These are phyloP conservation scores for Podaxis rugospora DNA, from an alignment of 768 basidiomycete genomes.

Conservation along the genomic window DNA sequence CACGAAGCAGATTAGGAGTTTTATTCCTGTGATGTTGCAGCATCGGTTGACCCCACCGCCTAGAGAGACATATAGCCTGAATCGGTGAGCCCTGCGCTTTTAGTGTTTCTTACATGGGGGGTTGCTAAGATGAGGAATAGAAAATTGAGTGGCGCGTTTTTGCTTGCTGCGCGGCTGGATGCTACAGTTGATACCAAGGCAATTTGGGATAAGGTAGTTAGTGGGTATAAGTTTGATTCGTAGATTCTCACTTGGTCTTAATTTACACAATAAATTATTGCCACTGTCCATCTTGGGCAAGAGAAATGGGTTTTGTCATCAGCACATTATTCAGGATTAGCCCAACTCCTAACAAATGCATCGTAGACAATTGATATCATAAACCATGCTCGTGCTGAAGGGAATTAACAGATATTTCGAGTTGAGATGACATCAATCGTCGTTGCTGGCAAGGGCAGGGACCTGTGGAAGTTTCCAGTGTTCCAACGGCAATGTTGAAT, in stretches of 20 bases:
- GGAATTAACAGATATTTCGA: background rate
- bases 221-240: conserved; percentile 31
- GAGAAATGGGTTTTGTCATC: no score
- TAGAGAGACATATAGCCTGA: conserved; percentile 90
- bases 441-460: background rate
- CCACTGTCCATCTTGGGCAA: no score
- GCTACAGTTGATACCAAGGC: conserved; percentile 69
- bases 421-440: background rate
- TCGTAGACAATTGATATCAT: background rate
- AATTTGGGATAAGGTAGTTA: conserved; percentile 72
- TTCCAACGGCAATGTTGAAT: background rate
- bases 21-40: conserved; percentile 88
- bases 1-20: conserved; percentile 69
- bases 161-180: conserved; percentile 70
- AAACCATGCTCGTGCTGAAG: background rate
- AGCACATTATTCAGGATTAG: no score
- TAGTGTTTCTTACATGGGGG: background rate
- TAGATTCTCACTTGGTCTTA: background rate
- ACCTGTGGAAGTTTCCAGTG: background rate
- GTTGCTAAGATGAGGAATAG: conserved; percentile 26
- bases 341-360: no score
- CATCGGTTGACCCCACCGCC: conserved; percentile 91
- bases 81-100: conserved; percentile 48
- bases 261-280: no score
- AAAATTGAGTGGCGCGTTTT: conserved; percentile 79